Percentiles rank a stretch among this genome's conserved stretches.
These are phyloP conservation scores for Pugionium cornutum DNA, from an alignment of 345 rosid genomes.

Conservation along the genomic window DNA sequence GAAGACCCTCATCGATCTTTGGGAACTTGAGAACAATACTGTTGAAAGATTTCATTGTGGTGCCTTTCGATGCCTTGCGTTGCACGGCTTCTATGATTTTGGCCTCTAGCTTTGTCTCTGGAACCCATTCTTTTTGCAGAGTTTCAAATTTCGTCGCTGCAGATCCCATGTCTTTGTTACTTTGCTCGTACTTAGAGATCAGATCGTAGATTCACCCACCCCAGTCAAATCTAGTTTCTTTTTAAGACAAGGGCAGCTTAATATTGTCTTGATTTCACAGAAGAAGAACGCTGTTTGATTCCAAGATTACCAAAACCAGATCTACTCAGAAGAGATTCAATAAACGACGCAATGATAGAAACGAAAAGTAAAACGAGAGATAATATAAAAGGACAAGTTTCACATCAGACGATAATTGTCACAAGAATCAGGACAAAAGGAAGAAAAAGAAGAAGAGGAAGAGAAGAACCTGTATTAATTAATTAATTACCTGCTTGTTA, in stretches of 20 bases:
- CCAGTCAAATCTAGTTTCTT: constrained; percentile 28
- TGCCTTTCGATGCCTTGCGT: constrained; percentile 68
- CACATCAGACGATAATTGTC: constrained; percentile 31
- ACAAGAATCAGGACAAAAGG: constrained; percentile 28
- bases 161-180: constrained; percentile 58
- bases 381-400: constrained; percentile 22
- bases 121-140: constrained; percentile 44
- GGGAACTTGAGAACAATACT: constrained; percentile 88
- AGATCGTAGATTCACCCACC: constrained; percentile 18
- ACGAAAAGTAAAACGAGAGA: not conserved
- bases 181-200: constrained; percentile 10
- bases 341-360: not conserved
- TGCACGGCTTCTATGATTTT: constrained; percentile 74
- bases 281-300: constrained; percentile 20
- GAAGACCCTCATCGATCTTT: constrained; percentile 75
- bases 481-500: no score
- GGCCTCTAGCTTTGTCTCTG: constrained; percentile 84
- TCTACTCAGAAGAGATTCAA: constrained; percentile 25
- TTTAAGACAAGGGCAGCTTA: constrained; percentile 38
- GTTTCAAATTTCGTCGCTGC: constrained; percentile 48
- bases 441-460: not conserved
- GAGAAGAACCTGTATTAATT: not conserved
- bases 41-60: constrained; percentile 74
- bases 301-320: constrained; percentile 21
- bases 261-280: constrained; percentile 8